phyloP scores from a whole-genome alignment of 2,329 filamentous ascomycete genomes.

The Hymenoscyphus scutula region DNA sequence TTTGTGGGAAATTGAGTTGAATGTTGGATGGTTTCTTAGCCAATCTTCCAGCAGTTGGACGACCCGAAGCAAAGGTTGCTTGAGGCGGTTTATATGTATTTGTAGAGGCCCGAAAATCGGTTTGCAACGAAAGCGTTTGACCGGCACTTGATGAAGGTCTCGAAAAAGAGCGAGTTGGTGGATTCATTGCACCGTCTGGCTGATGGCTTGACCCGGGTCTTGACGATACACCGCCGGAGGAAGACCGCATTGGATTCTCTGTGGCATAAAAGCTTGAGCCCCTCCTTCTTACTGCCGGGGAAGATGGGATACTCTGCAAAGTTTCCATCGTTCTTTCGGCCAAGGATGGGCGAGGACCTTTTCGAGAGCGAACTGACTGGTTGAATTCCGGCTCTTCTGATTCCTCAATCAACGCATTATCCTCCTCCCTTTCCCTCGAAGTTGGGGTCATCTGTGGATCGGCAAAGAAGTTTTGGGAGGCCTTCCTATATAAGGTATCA shows the following conservation, averaged over 20 bases:
- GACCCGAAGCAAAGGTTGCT: conserved; percentile 41
- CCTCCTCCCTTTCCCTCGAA: conserved; percentile 15
- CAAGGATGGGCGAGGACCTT: conserved; percentile 56
- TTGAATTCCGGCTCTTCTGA: conserved; percentile 7
- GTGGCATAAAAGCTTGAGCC: conserved; percentile 71
- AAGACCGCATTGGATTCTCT: conserved; percentile 58
- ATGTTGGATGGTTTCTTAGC: conserved; percentile 38
- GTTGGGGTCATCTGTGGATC: conserved; percentile 9
- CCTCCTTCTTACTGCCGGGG: conserved; percentile 66
- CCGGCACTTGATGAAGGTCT: conserved; percentile 56
- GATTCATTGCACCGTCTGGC: conserved; percentile 55
- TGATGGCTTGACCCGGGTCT: conserved; percentile 55
- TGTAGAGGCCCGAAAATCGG: conserved; percentile 45
- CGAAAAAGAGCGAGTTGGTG: conserved; percentile 49
- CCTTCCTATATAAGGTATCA: conserved; percentile 25
- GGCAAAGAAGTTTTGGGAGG: conserved; percentile 19
- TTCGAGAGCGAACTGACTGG: conserved; percentile 10
- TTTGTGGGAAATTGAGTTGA: conserved; percentile 20
- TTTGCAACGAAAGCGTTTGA: conserved; percentile 37
- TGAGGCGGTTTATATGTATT: conserved; percentile 45
- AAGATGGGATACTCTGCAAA: conserved; percentile 72
- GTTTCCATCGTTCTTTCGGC: conserved; percentile 86
- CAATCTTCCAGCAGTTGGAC: conserved; percentile 37
- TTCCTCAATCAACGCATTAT: conserved; percentile 21
- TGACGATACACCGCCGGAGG: conserved; percentile 27